Conservation (phyloP, 495 filamentous ascomycete genomes). For the Penicillium turbatum region DNA sequence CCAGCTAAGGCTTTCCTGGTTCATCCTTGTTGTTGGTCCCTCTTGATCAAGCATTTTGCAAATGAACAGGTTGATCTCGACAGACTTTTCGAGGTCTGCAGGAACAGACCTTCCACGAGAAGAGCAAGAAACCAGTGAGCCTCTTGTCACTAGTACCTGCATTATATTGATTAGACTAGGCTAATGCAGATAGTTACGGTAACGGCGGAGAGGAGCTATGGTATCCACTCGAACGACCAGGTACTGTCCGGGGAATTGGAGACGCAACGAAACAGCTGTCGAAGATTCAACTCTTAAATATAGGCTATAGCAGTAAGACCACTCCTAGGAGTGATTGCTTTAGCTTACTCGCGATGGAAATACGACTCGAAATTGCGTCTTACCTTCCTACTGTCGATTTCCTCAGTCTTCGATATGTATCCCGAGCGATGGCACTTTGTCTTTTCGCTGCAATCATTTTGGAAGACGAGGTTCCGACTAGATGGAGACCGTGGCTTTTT, state of each 20-base stretch:
- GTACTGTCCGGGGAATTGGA: not conserved
- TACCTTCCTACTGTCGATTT: constrained; percentile 10
- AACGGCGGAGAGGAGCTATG: too few species aligned
- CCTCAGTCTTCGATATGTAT: constrained; percentile 1
- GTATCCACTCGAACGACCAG: not conserved
- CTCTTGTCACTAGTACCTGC: too few species aligned
- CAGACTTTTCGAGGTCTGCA: constrained; percentile 10
- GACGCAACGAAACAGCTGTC: not conserved
- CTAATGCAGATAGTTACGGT: too few species aligned
- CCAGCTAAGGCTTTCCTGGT: constrained; percentile 3
- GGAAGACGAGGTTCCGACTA: constrained; percentile 2
- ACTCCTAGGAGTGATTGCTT: constrained; percentile 1
- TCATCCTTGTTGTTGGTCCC: constrained; percentile 5
- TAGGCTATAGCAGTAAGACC: not conserved
- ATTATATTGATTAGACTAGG: too few species aligned
- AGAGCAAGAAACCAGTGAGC: not conserved
- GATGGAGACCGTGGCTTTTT: constrained; percentile 2
- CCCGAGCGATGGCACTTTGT: constrained; percentile 8
- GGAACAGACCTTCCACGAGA: not conserved
- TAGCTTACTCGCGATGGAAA: constrained; percentile 6
- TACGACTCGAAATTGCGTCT: constrained; percentile 4
- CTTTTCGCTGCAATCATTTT: not conserved
- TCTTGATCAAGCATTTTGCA: constrained; percentile 3
- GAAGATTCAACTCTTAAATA: not conserved
- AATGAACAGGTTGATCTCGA: constrained; percentile 3